Evolutionary conservation across 164 flowering plant genomes (phyloP), one percentile per base, ranked within the genome.

Genomic region (Vitis rotundifolia): DNA sequence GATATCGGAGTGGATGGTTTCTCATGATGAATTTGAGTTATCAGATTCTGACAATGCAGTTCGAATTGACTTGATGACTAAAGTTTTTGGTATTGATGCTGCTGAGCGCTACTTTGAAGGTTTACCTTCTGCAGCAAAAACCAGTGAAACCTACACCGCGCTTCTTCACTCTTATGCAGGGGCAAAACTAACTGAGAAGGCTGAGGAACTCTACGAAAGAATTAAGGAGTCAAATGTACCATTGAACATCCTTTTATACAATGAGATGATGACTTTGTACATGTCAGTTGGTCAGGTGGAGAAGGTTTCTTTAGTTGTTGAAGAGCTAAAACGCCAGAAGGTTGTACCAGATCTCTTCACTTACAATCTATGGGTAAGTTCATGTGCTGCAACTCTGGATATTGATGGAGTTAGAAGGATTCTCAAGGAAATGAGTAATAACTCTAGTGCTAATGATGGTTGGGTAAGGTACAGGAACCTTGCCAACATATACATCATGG

Each of bases 1-100:
- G 98, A 84, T 91, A 81, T 89, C 93, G 48, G 99, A 93, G 80
- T 96, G 99, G 98, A 88, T 96, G 88, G 86, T 88, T 61, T 18
- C 81, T 55, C 87, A 86, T 72, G 79, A 85, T 52, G 89, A 89
- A 72, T 85, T 64, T 71, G 76, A 84, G 71, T 59, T 92, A 66
- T 84, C 84, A 11, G 97, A 85, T 65, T 76, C 84, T 50, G 99
- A 92, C 69, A 86, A 85, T 79, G 97, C 94, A 15, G 69, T 68
- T 15, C 85, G 97, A 48, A 84, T 92, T 65, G 93, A 87, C 78
- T 75, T 91, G 78, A 88, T 89, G 85, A 84, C 91, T 26, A 90
- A 87, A 83, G 98, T 91, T 55, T 90, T 89, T 71, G 97, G 98
- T 22, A 75, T 91, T 56, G 88, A 89, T 81, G 85, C 99, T 66